phyloP scores from a whole-genome alignment of 441 rosid species.

The Gossypium gossypioides region DNA sequence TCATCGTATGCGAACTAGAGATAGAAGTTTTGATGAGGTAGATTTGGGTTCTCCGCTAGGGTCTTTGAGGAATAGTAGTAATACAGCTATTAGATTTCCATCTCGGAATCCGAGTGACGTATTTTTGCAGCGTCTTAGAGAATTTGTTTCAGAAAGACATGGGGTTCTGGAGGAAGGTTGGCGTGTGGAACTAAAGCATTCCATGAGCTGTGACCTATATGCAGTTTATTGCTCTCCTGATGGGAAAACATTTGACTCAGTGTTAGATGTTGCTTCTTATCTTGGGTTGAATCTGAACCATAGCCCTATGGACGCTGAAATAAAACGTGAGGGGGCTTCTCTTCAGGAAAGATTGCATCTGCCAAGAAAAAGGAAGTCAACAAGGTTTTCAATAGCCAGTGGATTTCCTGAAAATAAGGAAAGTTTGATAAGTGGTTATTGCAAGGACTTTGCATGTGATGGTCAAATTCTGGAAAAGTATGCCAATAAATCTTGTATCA shows the following conservation, averaged over 20 bases:
- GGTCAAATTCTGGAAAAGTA: slow-evolving; percentile 29
- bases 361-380: slow-evolving; percentile 53
- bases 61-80: slow-evolving; percentile 36
- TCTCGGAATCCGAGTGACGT: slow-evolving; percentile 49
- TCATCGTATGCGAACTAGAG: slow-evolving; percentile 29
- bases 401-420: slow-evolving; percentile 48
- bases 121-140: slow-evolving; percentile 63
- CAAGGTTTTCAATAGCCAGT: slow-evolving; percentile 35
- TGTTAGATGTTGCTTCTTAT: slow-evolving; percentile 74
- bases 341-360: slow-evolving; percentile 43
- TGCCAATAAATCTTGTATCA: slow-evolving; percentile 25
- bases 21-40: slow-evolving; percentile 30
- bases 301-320: slow-evolving; percentile 35
- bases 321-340: slow-evolving; percentile 37
- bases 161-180: slow-evolving; percentile 80
- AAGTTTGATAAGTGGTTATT: slow-evolving; percentile 28
- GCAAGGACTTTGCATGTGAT: slow-evolving; percentile 33
- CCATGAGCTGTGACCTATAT: slow-evolving; percentile 37
- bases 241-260: slow-evolving; percentile 68
- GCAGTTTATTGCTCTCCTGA: slow-evolving; percentile 71
- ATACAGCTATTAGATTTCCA: slow-evolving; percentile 32
- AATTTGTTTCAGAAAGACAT: slow-evolving; percentile 65
- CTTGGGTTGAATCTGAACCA: slow-evolving; percentile 53
- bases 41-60: slow-evolving; percentile 49
- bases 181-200: slow-evolving; percentile 61